These are phyloP conservation scores for Diaporthe sp. DNA, from an alignment of 2,329 filamentous ascomycete species.

Conservation along the genomic window DNA sequence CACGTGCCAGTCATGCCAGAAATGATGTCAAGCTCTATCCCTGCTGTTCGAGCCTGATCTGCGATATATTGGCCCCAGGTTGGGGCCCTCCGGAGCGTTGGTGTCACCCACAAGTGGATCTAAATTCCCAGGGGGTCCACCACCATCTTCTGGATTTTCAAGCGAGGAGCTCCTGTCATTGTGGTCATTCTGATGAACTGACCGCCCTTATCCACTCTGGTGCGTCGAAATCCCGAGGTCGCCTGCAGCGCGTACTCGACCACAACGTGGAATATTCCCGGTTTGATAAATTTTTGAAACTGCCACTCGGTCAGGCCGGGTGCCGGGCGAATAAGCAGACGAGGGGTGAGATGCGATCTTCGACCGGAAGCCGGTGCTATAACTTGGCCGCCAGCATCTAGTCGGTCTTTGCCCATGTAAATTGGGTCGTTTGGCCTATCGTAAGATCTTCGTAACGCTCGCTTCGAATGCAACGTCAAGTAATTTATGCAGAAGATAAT, in stretches of 20 bases:
- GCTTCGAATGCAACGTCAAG: constrained; percentile 7
- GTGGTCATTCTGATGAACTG: constrained; percentile 9
- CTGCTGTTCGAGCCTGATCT: constrained; percentile 22
- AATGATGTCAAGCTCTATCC: constrained; percentile 26
- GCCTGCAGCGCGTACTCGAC: neutral
- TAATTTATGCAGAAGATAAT: constrained; percentile 17
- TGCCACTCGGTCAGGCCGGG: constrained; percentile 9
- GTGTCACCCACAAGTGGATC: constrained; percentile 21
- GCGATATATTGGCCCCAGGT: constrained; percentile 23
- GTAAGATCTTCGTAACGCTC: constrained; percentile 20
- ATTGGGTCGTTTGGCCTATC: neutral
- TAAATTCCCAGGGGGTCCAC: constrained; percentile 5
- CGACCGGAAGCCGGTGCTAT: neutral
- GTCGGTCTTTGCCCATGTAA: neutral
- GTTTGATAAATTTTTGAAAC: neutral
- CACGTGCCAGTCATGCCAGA: constrained; percentile 27
- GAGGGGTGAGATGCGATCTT: neutral
- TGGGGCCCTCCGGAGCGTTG: constrained; percentile 11
- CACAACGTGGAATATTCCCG: neutral
- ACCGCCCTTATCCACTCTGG: constrained; percentile 6
- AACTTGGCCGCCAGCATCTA: neutral
- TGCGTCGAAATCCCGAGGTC: constrained; percentile 18
- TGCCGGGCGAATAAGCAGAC: neutral
- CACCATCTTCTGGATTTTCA: constrained; percentile 25
- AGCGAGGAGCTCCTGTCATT: constrained; percentile 17